phyloP scores from a whole-genome alignment of 2,329 filamentous ascomycete genomes.

The Aspergillus cejpii region DNA sequence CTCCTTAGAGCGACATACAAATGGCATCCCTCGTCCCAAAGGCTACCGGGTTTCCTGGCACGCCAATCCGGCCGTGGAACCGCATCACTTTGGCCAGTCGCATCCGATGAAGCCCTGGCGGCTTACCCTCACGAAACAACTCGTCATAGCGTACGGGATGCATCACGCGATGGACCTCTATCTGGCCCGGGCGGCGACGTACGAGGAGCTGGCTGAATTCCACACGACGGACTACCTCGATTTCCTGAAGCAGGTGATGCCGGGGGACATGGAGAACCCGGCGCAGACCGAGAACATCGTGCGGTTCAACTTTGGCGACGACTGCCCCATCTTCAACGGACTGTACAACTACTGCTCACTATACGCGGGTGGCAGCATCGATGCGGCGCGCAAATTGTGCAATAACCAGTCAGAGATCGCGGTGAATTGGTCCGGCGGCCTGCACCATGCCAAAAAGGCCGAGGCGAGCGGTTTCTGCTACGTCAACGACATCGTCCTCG shows the following conservation, averaged over 20 bases:
- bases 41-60: constrained; percentile 93
- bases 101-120: constrained; percentile 99
- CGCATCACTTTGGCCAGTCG: constrained; percentile 91
- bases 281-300: constrained; percentile 52
- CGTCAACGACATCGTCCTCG: constrained; percentile 96
- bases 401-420: constrained; percentile 87
- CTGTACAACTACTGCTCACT: constrained; percentile 92
- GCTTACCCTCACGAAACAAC: constrained; percentile 85
- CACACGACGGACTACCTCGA: constrained; percentile 87
- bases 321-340: constrained; percentile 94
- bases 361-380: constrained; percentile 82
- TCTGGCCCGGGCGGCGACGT: constrained; percentile 72
- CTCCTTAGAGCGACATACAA: constrained; percentile 48
- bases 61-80: constrained; percentile 88
- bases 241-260: constrained; percentile 68
- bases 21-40: constrained; percentile 70
- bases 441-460: constrained; percentile 92
- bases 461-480: constrained; percentile 97
- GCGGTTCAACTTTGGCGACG: constrained; percentile 82
- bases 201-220: constrained; percentile 79
- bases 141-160: constrained; percentile 92
- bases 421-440: constrained; percentile 92
- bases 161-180: constrained; percentile 96
- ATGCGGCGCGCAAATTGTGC: constrained; percentile 82
- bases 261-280: constrained; percentile 60